Base-by-base conservation (phyloP, 2,329 filamentous ascomycete genomes). In the Nemania diffusa region DNA sequence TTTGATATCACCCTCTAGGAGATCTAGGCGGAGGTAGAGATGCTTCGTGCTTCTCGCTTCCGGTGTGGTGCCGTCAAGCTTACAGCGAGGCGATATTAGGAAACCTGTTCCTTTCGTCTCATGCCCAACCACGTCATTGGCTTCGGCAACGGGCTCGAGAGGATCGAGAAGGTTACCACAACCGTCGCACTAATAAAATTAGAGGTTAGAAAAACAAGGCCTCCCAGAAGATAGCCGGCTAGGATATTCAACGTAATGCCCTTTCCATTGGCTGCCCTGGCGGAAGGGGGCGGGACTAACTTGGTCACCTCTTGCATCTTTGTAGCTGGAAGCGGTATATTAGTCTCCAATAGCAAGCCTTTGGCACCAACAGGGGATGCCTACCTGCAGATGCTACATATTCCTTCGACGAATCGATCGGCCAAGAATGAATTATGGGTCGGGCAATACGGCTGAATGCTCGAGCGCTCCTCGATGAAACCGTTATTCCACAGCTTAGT, bases 381-480 rank as follows among this genome's bases (percentile, higher is more conserved):
- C n/a, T 92, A 91, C 70, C 86, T 83, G 79, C 92, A 96, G 74
- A 92, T 60, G 44, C 68, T 71, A n/a, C 68, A 70, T 57, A 48
- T 51, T 42, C 69, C 67, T 55, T 68, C 34, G 3, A 71, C 64
- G 73, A 92, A 94, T 44, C 94, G 90, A 79, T 96, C 92, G n/a
- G 93, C 92, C 65, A 97, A 82, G 83, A 94, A 96, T 44, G 88
- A 87, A 56, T 86, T 80, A 78, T 95, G 92, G 65, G 87, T 84
- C 71, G 94, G 91, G 80, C 96, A 98, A 83, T 93, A 98, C 26
- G 95, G 93, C 80, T 99, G 96, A 27, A 88, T 91, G 9, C 94
- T 96, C 65, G 90, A 92, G 71, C 92, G 88, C 84, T 98, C 94
- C 79, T 94, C 91, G 65, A 98, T 85, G 27, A 90, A 97, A 29